Evolutionary conservation across 352 stramenopile genomes (phyloP).

Genomic region (Phytopythium boreale): DNA sequence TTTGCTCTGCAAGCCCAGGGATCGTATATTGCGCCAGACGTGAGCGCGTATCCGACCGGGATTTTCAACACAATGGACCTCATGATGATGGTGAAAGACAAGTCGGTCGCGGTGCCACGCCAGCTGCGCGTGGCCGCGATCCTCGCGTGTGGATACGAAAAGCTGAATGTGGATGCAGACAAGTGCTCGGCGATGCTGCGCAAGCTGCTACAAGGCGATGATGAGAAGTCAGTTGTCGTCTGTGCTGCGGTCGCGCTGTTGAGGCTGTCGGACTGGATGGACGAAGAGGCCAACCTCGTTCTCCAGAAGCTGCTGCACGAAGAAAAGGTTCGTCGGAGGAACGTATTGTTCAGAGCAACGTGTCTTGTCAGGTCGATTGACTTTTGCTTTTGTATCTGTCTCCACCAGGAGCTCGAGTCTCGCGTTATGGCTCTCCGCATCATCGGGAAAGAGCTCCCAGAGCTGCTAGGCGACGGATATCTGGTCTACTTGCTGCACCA

Average conservation of each 20-base stretch:
- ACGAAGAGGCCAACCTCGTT: constrained; percentile 79
- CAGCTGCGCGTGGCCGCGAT: constrained; percentile 73
- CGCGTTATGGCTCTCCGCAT: constrained; percentile 82
- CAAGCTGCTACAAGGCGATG: constrained; percentile 53
- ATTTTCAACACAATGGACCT: constrained; percentile 84
- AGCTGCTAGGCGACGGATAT: constrained; percentile 79
- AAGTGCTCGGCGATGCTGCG: constrained; percentile 64
- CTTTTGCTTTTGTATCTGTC: neutral
- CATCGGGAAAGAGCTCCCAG: constrained; percentile 74
- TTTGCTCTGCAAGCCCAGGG: constrained; percentile 65
- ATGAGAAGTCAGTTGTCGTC: constrained; percentile 71
- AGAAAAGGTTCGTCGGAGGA: constrained; percentile 38
- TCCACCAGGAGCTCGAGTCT: constrained; percentile 45
- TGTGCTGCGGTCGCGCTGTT: constrained; percentile 75
- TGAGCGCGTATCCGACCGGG: constrained; percentile 42
- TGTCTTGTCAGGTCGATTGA: neutral
- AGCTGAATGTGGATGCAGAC: constrained; percentile 51
- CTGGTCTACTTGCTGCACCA: constrained; percentile 84
- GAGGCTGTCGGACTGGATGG: constrained; percentile 80
- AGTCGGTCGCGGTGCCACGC: constrained; percentile 45
- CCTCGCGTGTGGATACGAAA: constrained; percentile 75
- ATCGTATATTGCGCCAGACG: constrained; percentile 57
- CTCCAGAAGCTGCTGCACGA: constrained; percentile 80
- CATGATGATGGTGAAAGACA: constrained; percentile 81
- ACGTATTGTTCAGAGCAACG: neutral